Percentiles rank a stretch among this genome's conserved stretches.
Evolutionary conservation across 202 grass and related monocot genomes (phyloP).

Genomic region (Zoysia matrella): DNA sequence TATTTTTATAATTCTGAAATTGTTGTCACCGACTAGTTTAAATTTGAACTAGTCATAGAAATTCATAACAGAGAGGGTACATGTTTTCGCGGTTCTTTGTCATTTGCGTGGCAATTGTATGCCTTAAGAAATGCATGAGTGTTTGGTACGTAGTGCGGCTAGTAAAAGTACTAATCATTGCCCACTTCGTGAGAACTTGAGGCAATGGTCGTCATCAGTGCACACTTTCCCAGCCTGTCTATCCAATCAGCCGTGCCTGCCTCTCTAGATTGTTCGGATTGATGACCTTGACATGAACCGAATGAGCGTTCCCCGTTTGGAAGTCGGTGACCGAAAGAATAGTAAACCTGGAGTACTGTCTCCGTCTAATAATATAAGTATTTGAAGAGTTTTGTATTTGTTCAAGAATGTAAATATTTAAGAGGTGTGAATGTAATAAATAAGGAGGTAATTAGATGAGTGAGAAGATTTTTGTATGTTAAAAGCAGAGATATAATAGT

Average conservation of each 20-base stretch:
- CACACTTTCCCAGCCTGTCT: slow-evolving; percentile 8
- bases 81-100: background rate
- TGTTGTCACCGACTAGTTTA: no score
- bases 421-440: no score
- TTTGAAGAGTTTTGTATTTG: no score
- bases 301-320: slow-evolving; percentile 20
- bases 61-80: no score
- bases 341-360: background rate
- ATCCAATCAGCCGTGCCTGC: slow-evolving; percentile 32
- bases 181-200: background rate
- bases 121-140: background rate
- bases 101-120: background rate
- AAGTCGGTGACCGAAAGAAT: slow-evolving; percentile 26
- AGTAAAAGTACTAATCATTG: slow-evolving; percentile 24
- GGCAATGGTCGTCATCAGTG: slow-evolving; percentile 16
- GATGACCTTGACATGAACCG: slow-evolving; percentile 17
- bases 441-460: no score
- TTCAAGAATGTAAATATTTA: no score
- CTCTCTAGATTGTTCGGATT: slow-evolving; percentile 17
- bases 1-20: no score
- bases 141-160: background rate
- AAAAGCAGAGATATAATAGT: no score
- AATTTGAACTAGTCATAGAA: no score
- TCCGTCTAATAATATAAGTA: no score
- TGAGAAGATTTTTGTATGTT: no score